Base-by-base conservation (phyloP, 495 filamentous ascomycete genomes). In the Beverwykella pulmonaria region DNA sequence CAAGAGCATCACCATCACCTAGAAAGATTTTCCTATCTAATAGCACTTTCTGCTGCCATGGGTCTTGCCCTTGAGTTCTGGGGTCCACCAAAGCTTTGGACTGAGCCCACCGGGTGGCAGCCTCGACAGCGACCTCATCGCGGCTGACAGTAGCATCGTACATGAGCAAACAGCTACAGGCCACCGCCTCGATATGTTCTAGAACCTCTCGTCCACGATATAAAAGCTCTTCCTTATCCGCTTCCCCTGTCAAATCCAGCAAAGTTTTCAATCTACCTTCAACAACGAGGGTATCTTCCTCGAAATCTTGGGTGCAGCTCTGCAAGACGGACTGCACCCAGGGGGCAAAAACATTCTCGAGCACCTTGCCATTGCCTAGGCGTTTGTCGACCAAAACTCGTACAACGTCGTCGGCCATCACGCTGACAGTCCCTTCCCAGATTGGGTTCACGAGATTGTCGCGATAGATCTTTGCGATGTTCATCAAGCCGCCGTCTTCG, bases 381-480 rank as follows among this genome's bases (percentile, higher is more conserved):
- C 76, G 53, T 83, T 80, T 71, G 32, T 68, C 65, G 29, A 20
- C 20, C 39, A 85, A 63, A n/a, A 84, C 83, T 1, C 84, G 75
- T 41, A 90, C 76, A 8, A 85, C 77, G 62, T 92, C 89, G 29
- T 80, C 81, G 6, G 82, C 82, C 23, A 92, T 72, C 1, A 92
- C 86, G 67, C 90, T 87, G 9, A 87, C 90, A 1, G 90, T 91
- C 4, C 89, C 89, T 71, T 92, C 90, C 87, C 89, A 92, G 58
- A 91, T 91, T 26, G 82, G 80, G 32, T 87, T 79, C 1, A 90
- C 87, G 5, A 82, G 79, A 0, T 82, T 84, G 70, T 91, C 89
- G 7, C 90, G 80, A 64, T 86, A 82, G 9, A 92, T 75, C 10
- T 89, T 76, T 8, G 87, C 80, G 23, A 91, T 76, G 59, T 91